These are phyloP conservation scores for Scheffersomyces titani DNA, from an alignment of 1,139 yeast genomes.

Conservation along the genomic window DNA sequence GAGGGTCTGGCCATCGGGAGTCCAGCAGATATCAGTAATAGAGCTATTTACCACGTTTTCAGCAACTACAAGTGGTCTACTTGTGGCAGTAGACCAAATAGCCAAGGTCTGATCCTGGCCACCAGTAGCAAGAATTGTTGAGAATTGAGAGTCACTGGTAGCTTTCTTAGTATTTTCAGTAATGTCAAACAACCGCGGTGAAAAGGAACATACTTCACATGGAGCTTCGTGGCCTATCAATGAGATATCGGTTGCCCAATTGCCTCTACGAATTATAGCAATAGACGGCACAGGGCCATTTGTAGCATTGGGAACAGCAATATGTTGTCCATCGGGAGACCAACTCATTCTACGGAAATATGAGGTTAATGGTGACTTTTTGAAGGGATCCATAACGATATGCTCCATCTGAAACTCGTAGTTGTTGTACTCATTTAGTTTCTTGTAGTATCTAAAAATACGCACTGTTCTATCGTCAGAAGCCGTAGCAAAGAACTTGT, in stretches of 20 bases:
- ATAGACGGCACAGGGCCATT: constrained; percentile 95
- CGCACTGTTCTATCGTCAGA: constrained; percentile 93
- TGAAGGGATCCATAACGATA: constrained; percentile 79
- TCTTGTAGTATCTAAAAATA: constrained; percentile 79
- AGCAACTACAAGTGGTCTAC: constrained; percentile 66
- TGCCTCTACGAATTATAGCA: constrained; percentile 85
- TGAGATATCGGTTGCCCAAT: constrained; percentile 87
- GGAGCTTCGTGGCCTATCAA: constrained; percentile 97
- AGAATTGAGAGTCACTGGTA: constrained; percentile 23
- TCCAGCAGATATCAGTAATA: constrained; percentile 76
- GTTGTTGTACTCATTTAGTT: constrained; percentile 60
- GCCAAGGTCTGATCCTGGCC: constrained; percentile 78
- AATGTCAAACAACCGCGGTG: constrained; percentile 64
- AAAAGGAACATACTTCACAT: constrained; percentile 88
- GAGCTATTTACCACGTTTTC: constrained; percentile 62
- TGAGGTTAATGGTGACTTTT: constrained; percentile 86
- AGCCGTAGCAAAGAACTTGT: constrained; percentile 94
- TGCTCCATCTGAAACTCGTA: constrained; percentile 86
- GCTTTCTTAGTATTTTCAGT: constrained; percentile 14
- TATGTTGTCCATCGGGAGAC: constrained; percentile 98
- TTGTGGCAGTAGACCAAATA: constrained; percentile 64
- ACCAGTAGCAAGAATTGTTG: constrained; percentile 70
- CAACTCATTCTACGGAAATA: constrained; percentile 91
- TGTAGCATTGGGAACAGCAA: constrained; percentile 95
- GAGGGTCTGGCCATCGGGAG: constrained; percentile 71